Percentiles rank a stretch among this genome's conserved stretches.
These are phyloP conservation scores for Cercospora sesami DNA, from an alignment of 2,329 filamentous ascomycete genomes.

Conservation along the genomic window DNA sequence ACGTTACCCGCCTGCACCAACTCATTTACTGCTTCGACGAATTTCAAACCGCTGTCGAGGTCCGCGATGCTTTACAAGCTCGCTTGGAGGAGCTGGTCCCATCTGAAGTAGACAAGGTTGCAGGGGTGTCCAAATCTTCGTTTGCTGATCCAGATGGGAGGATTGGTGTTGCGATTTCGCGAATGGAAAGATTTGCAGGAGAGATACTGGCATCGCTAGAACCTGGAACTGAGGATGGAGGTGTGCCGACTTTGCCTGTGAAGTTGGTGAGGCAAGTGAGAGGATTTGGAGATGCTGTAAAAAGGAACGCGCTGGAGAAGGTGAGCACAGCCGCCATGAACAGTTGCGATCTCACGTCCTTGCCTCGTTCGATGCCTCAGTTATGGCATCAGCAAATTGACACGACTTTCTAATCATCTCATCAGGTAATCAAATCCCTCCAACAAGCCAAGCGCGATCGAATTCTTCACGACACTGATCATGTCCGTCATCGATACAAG, in stretches of 20 bases:
- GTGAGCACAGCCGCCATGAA: background rate
- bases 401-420: background rate
- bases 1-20: background rate
- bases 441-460: background rate
- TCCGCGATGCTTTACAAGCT: background rate
- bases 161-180: background rate
- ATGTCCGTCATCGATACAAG: background rate
- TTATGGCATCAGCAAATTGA: background rate
- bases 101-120: background rate
- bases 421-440: background rate
- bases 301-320: background rate
- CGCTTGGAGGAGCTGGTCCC: background rate
- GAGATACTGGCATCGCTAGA: background rate
- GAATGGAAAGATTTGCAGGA: background rate
- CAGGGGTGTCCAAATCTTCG: background rate
- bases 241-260: background rate
- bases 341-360: background rate
- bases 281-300: background rate
- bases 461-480: background rate
- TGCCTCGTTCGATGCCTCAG: background rate
- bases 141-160: background rate
- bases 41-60: background rate
- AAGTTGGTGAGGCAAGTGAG: background rate
- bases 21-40: background rate
- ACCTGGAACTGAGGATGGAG: background rate